These are phyloP conservation scores for Fraxinus angustifolia DNA, from an alignment of 305 asterid species.

Conservation along the genomic window DNA sequence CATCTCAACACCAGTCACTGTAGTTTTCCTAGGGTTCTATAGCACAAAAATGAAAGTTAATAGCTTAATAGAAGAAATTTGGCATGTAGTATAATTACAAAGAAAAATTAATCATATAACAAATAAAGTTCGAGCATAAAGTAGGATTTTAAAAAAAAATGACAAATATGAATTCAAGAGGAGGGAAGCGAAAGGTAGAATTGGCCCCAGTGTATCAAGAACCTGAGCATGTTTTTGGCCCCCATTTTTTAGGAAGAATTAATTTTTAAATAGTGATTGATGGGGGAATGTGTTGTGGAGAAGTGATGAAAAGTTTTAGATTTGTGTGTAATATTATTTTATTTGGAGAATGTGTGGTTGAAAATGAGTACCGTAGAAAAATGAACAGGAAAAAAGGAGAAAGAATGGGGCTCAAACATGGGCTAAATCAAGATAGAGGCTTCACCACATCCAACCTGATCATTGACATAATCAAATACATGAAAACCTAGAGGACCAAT, in stretches of 20 bases:
- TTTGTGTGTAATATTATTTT: too few relatives aligned
- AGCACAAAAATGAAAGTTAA: slow-evolving; percentile 17
- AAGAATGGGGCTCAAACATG: too few relatives aligned
- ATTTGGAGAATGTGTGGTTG: too few relatives aligned
- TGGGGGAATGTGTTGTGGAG: too few relatives aligned
- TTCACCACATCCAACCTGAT: background rate
- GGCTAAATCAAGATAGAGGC: background rate
- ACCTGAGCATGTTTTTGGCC: background rate
- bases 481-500: background rate
- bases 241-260: too few relatives aligned
- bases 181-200: slow-evolving; percentile 3
- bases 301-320: too few relatives aligned
- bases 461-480: background rate
- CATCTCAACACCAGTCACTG: slow-evolving; percentile 98
- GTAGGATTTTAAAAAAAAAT: background rate
- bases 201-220: background rate
- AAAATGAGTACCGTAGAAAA: too few relatives aligned
- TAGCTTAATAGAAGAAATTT: slow-evolving; percentile 12
- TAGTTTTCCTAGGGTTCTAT: slow-evolving; percentile 74
- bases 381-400: too few relatives aligned
- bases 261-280: too few relatives aligned
- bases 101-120: background rate
- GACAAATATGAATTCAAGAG: background rate
- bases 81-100: slow-evolving; percentile 1
- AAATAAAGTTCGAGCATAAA: background rate